phyloP scores from a whole-genome alignment of 306 rosid genomes.

The Acacia crassicarpa region DNA sequence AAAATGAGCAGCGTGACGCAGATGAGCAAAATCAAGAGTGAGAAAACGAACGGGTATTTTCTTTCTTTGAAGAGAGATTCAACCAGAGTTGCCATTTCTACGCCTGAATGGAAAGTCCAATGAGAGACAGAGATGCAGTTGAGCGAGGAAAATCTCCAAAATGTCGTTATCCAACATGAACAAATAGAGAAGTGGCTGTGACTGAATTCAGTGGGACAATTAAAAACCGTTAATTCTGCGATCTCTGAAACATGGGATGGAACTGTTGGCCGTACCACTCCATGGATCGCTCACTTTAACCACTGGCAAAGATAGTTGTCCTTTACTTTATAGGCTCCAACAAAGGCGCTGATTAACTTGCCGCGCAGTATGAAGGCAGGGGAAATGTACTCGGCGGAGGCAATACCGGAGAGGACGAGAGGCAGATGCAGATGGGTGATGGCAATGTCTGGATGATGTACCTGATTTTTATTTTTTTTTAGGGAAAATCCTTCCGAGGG shows the following conservation, averaged over 20 bases:
- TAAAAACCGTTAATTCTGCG: background rate
- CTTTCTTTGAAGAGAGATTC: constrained; percentile 46
- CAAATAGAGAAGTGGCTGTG: background rate
- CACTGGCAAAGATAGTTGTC: background rate
- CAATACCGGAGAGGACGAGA: background rate
- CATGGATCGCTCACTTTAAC: constrained; percentile 6
- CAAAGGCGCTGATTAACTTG: background rate
- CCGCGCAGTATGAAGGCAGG: background rate
- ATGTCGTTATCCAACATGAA: background rate
- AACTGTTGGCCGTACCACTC: background rate
- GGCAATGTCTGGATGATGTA: too few relatives aligned
- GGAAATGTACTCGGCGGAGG: background rate
- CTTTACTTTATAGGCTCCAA: background rate
- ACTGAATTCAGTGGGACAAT: background rate
- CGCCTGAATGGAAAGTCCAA: background rate
- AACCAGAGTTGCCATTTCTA: constrained; percentile 51
- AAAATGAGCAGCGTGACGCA: constrained; percentile 53
- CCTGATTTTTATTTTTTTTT: too few relatives aligned
- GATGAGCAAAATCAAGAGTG: constrained; percentile 53
- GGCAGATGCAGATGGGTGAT: background rate
- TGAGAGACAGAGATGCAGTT: background rate
- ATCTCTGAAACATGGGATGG: background rate
- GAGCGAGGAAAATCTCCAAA: background rate
- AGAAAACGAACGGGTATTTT: constrained; percentile 58
- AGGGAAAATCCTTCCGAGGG: too few relatives aligned